Percentiles rank a stretch among this genome's conserved stretches.
Conservation (phyloP, 129 eudicot genomes). For the Flaveria trinervia region DNA sequence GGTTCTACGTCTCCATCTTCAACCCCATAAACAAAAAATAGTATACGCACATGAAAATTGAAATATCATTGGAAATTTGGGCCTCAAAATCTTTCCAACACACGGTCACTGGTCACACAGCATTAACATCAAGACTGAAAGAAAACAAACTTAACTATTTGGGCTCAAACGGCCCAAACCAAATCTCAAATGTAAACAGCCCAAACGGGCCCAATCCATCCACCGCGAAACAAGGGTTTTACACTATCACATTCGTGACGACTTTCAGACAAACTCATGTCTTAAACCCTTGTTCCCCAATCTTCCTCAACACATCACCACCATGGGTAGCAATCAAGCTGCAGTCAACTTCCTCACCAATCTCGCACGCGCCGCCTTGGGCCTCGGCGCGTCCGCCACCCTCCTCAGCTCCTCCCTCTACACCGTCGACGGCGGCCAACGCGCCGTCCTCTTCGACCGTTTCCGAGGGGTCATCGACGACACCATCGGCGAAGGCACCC, state of each 20-base stretch:
- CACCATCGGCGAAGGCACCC: slow-evolving; percentile 89
- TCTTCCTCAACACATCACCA: background rate
- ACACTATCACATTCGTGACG: background rate
- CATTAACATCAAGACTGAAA: background rate
- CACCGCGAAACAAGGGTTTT: slow-evolving; percentile 11
- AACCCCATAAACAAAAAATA: no score
- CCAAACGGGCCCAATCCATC: slow-evolving; percentile 15
- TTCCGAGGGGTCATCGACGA: slow-evolving; percentile 76
- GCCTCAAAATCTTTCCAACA: no score
- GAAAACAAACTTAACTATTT: background rate
- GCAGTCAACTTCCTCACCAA: slow-evolving; percentile 67
- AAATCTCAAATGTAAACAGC: background rate
- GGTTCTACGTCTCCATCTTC: no score
- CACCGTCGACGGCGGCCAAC: slow-evolving; percentile 97
- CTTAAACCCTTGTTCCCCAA: slow-evolving; percentile 34
- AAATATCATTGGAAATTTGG: no score
- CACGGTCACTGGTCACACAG: no score
- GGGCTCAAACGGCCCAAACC: background rate
- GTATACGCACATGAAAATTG: no score
- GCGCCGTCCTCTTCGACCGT: slow-evolving; percentile 94
- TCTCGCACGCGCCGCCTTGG: slow-evolving; percentile 85
- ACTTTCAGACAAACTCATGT: slow-evolving; percentile 16
- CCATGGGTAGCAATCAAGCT: slow-evolving; percentile 58
- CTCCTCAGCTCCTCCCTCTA: slow-evolving; percentile 68
- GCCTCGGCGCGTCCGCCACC: slow-evolving; percentile 68